A percentile compares a stretch with the other conserved stretches of the same genome.
Evolutionary conservation across 345 rosid genomes (phyloP).

Genomic region (Mangifera indica): DNA sequence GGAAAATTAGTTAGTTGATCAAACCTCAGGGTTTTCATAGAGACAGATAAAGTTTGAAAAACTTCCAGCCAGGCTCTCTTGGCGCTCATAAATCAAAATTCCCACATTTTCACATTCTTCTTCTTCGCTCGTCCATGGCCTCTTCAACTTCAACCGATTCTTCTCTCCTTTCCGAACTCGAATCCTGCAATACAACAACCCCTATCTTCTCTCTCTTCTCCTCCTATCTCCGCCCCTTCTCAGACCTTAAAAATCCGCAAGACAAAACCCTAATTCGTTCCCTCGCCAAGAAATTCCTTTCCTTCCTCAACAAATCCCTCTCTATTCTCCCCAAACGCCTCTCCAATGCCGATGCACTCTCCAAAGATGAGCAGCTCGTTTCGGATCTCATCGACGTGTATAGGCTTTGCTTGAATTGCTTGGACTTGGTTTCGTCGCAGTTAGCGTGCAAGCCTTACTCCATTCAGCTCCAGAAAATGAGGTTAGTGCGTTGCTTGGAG

Average conservation of each 20-base stretch:
- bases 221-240: slow-evolving; percentile 57
- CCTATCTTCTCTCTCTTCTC: slow-evolving; percentile 49
- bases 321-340: slow-evolving; percentile 73
- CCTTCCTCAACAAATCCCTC: slow-evolving; percentile 72
- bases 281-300: slow-evolving; percentile 68
- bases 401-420: slow-evolving; percentile 62
- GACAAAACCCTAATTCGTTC: slow-evolving; percentile 44
- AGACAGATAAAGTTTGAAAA: background rate
- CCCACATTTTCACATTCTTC: background rate
- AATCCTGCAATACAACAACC: slow-evolving; percentile 36
- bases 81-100: slow-evolving; percentile 13
- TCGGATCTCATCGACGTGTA: slow-evolving; percentile 47
- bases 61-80: background rate
- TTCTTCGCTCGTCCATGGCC: slow-evolving; percentile 35
- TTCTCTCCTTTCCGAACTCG: slow-evolving; percentile 46
- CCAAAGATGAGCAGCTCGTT: background rate
- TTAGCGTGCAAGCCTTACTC: slow-evolving; percentile 58
- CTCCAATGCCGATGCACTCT: slow-evolving; percentile 26
- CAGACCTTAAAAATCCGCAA: slow-evolving; percentile 28
- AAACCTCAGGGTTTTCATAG: too few species aligned
- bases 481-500: slow-evolving; percentile 54
- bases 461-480: slow-evolving; percentile 50
- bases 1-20: too few species aligned
- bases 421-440: slow-evolving; percentile 65
- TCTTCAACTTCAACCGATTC: slow-evolving; percentile 35